Conservation (phyloP, 768 basidiomycete species). For the Xanthoconium purpureum region DNA sequence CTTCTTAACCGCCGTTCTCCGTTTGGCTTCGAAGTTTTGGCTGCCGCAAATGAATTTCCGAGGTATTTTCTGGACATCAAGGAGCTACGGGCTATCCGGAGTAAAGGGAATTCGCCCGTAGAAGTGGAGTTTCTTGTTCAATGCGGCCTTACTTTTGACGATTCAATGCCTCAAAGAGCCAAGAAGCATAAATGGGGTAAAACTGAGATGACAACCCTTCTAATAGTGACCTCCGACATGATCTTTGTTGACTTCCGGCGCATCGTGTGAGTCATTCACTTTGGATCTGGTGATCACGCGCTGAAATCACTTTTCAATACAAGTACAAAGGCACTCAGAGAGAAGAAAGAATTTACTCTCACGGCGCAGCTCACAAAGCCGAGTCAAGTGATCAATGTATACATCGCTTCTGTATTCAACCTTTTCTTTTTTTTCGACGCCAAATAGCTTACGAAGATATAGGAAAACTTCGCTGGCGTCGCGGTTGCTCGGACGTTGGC, state of each 20-base stretch:
- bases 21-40: conserved; percentile 69
- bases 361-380: conserved; percentile 64
- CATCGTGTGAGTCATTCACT: conserved; percentile 52
- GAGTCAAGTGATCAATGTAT: conserved; percentile 63
- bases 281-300: background rate
- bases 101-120: conserved; percentile 51
- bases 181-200: conserved; percentile 46
- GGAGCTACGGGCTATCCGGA: conserved; percentile 41
- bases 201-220: conserved; percentile 63
- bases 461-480: conserved; percentile 79
- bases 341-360: conserved; percentile 58
- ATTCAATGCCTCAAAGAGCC: conserved; percentile 32
- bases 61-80: conserved; percentile 53
- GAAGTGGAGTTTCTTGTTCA: conserved; percentile 54
- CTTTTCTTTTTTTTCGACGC: conserved; percentile 5
- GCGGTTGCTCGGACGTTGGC: conserved; percentile 51
- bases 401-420: conserved; percentile 55
- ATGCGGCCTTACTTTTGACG: conserved; percentile 47
- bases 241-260: conserved; percentile 77
- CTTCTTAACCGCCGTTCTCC: conserved; percentile 71
- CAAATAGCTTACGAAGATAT: conserved; percentile 11
- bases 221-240: conserved; percentile 73
- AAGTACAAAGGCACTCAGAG: conserved; percentile 68
- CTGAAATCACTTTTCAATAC: conserved; percentile 5
- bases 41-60: conserved; percentile 61